phyloP scores from a whole-genome alignment of 768 basidiomycete genomes.

The Tylopilus rubrobrunneus region DNA sequence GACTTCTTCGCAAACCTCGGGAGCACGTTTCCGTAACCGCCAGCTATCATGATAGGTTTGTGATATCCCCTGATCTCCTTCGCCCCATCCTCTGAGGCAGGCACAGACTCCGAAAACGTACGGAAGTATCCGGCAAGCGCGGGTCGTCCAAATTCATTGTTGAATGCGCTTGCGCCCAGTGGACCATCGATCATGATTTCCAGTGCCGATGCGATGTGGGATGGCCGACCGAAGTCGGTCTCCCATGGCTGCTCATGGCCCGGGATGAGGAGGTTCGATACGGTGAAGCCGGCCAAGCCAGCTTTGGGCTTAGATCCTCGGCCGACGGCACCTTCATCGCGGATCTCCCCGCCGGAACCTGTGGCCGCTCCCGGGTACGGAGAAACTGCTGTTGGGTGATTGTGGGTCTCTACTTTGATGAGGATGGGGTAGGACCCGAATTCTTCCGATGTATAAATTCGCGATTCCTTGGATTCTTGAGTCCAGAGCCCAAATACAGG shows the following conservation, averaged over 20 bases:
- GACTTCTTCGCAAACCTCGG: constrained; percentile 78
- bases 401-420: constrained; percentile 98
- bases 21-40: constrained; percentile 92
- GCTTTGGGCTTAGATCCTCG: constrained; percentile 96
- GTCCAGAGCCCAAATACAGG: constrained; percentile 67
- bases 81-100: constrained; percentile 44
- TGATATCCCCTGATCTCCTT: constrained; percentile 90
- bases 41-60: constrained; percentile 99
- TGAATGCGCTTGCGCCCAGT: constrained; percentile 92
- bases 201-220: constrained; percentile 87
- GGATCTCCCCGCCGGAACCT: constrained; percentile 96
- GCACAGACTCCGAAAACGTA: constrained; percentile 81
- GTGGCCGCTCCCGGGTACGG: constrained; percentile 99
- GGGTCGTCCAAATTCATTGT: constrained; percentile 97
- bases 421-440: constrained; percentile 82
- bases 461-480: constrained; percentile 18
- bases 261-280: constrained; percentile 90
- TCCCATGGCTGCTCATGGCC: constrained; percentile 95
- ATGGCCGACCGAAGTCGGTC: constrained; percentile 84
- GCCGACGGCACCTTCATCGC: constrained; percentile 96
- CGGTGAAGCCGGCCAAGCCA: constrained; percentile 88
- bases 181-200: constrained; percentile 99
- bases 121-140: constrained; percentile 92
- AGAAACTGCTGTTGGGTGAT: constrained; percentile 97
- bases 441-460: constrained; percentile 50